A percentile compares a stretch with the other conserved stretches of the same genome.
These are phyloP conservation scores for Rhodomyrtus tomentosa DNA, from an alignment of 345 rosid genomes.

Conservation along the genomic window DNA sequence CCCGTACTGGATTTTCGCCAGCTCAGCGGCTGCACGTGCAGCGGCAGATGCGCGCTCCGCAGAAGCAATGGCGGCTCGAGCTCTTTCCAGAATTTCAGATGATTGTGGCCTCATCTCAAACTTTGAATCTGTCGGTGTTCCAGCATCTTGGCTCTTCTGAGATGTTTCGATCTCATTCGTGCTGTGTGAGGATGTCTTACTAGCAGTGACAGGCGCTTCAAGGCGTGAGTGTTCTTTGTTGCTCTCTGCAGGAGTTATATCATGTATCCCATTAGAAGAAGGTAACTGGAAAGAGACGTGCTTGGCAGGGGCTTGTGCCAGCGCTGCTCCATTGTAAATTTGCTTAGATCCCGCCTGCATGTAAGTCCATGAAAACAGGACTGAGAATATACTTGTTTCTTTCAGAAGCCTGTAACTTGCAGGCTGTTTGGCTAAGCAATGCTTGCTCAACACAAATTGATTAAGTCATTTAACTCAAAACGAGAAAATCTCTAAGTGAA, in stretches of 20 bases:
- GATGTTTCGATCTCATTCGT: conserved; percentile 25
- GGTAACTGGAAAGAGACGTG: conserved; percentile 21
- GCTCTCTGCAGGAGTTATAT: conserved; percentile 4
- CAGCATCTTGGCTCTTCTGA: conserved; percentile 5
- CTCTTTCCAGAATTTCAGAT: conserved; percentile 64
- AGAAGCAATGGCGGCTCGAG: conserved; percentile 70
- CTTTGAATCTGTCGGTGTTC: conserved; percentile 4
- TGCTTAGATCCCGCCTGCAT: conserved; percentile 66
- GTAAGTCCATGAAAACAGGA: background rate
- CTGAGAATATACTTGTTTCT: background rate
- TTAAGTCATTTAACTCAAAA: background rate
- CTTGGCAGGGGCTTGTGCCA: conserved; percentile 20
- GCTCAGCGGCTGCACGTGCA: conserved; percentile 83
- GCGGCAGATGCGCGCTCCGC: conserved; percentile 77
- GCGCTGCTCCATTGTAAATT: conserved; percentile 20
- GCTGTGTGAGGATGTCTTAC: background rate
- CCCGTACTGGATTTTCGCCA: conserved; percentile 44
- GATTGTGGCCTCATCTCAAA: conserved; percentile 16
- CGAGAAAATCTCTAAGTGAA: background rate
- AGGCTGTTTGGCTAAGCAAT: background rate
- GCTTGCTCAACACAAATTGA: background rate
- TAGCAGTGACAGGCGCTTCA: conserved; percentile 15
- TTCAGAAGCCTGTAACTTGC: background rate
- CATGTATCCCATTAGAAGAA: conserved; percentile 26
- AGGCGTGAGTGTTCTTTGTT: conserved; percentile 19